These are phyloP conservation scores for Chaetoceros muelleri DNA, from an alignment of 108 stramenopile genomes.

Conservation along the genomic window DNA sequence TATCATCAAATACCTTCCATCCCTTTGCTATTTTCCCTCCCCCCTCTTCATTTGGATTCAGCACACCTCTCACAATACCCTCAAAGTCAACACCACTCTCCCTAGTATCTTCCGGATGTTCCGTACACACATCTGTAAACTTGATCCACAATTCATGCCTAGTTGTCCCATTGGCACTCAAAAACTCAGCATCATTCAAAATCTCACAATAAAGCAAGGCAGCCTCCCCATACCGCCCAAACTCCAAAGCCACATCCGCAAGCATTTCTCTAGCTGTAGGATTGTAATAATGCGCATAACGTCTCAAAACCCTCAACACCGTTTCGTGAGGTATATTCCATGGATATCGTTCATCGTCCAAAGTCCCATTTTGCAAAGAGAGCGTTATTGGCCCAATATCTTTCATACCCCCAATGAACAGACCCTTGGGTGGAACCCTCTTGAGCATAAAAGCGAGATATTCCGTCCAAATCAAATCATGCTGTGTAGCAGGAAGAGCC, in stretches of 20 bases:
- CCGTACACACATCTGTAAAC: constrained; percentile 82
- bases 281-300: constrained; percentile 26
- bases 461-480: constrained; percentile 82
- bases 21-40: constrained; percentile 7
- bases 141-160: constrained; percentile 90
- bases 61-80: constrained; percentile 74
- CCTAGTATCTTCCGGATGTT: constrained; percentile 72
- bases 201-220: constrained; percentile 78
- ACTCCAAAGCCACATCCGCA: constrained; percentile 30
- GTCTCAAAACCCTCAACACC: constrained; percentile 24
- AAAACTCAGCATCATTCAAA: constrained; percentile 63
- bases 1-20: constrained; percentile 24
- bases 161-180: constrained; percentile 51
- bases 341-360: constrained; percentile 4
- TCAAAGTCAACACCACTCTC: constrained; percentile 78
- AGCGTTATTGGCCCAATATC: not conserved
- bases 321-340: constrained; percentile 26
- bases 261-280: constrained; percentile 29
- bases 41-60: constrained; percentile 20
- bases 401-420: constrained; percentile 3
- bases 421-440: constrained; percentile 1
- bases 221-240: constrained; percentile 73
- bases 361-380: not conserved
- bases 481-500: constrained; percentile 90
- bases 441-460: constrained; percentile 41